Percentiles rank a stretch among this genome's conserved stretches.
Conservation (phyloP, 768 basidiomycete genomes). For the Termitomyces sp. region DNA sequence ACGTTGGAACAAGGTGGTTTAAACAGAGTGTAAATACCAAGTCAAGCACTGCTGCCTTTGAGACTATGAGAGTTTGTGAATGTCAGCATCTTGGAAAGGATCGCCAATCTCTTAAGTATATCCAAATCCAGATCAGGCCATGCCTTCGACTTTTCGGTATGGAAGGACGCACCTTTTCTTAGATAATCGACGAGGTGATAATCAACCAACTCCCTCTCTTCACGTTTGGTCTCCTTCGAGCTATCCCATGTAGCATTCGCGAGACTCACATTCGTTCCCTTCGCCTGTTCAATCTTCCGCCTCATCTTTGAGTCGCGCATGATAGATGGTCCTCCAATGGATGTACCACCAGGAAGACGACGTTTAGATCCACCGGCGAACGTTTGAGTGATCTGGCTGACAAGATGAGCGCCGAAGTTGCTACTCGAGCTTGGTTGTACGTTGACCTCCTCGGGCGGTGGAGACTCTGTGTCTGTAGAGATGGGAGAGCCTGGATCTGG, state of each 20-base stretch:
- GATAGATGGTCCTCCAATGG: slow-evolving; percentile 34
- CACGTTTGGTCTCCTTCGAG: slow-evolving; percentile 38
- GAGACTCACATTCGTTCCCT: slow-evolving; percentile 14
- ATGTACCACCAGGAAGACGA: slow-evolving; percentile 44
- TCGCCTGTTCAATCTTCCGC: slow-evolving; percentile 38
- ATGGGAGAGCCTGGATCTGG: slow-evolving; percentile 37
- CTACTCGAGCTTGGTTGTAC: slow-evolving; percentile 15
- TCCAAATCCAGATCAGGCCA: slow-evolving; percentile 1
- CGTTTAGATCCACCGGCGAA: slow-evolving; percentile 39
- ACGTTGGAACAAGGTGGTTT: background rate
- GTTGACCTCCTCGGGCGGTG: slow-evolving; percentile 35
- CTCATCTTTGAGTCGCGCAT: slow-evolving; percentile 48
- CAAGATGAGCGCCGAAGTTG: slow-evolving; percentile 13
- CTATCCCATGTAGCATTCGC: slow-evolving; percentile 18
- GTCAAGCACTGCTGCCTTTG: background rate
- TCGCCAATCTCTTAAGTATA: slow-evolving; percentile 46
- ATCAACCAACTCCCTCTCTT: slow-evolving; percentile 56
- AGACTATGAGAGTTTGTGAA: slow-evolving; percentile 19
- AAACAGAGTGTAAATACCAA: background rate
- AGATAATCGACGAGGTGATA: slow-evolving; percentile 42
- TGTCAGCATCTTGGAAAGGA: slow-evolving; percentile 40
- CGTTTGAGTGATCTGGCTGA: slow-evolving; percentile 29
- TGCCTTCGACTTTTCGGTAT: background rate
- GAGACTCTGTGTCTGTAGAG: slow-evolving; percentile 38
- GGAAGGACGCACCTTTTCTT: slow-evolving; percentile 41